A percentile compares a stretch with the other conserved stretches of the same genome.
Conservation (phyloP, 805 yeast genomes). For the Metschnikowia matae region DNA sequence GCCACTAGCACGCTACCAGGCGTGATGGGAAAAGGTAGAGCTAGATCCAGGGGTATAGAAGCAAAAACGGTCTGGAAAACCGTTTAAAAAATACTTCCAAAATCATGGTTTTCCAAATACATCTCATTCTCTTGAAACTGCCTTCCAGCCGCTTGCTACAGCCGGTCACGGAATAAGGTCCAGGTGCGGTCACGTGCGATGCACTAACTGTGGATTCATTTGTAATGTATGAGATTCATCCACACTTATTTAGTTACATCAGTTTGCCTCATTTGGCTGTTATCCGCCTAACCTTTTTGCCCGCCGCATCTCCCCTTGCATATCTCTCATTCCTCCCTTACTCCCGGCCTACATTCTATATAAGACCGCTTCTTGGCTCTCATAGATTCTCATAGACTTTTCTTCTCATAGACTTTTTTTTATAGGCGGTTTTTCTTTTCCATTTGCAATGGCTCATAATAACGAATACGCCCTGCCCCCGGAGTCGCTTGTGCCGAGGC, state of each 20-base stretch:
- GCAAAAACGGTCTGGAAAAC: too few species aligned
- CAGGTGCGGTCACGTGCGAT: constrained; percentile 20
- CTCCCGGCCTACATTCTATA: background rate
- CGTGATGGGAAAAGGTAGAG: too few species aligned
- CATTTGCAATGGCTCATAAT: background rate
- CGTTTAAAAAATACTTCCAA: too few species aligned
- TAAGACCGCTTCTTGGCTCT: background rate
- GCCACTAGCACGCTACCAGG: background rate
- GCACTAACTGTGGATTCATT: constrained; percentile 22
- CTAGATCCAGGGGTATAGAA: too few species aligned
- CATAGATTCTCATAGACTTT: background rate
- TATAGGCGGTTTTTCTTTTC: background rate
- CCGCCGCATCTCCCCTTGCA: constrained; percentile 1
- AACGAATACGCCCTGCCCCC: constrained; percentile 3
- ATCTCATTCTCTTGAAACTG: background rate
- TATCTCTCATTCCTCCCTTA: background rate
- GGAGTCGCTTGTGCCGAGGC: constrained; percentile 13
- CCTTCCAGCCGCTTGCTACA: background rate
- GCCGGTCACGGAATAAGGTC: background rate
- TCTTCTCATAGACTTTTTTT: background rate
- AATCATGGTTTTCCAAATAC: too few species aligned
- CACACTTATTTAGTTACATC: constrained; percentile 2
- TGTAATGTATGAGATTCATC: background rate
- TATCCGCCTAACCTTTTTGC: background rate
- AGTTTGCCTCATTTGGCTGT: background rate